phyloP scores from a whole-genome alignment of 495 filamentous ascomycete genomes.

The Podospora anserina region DNA sequence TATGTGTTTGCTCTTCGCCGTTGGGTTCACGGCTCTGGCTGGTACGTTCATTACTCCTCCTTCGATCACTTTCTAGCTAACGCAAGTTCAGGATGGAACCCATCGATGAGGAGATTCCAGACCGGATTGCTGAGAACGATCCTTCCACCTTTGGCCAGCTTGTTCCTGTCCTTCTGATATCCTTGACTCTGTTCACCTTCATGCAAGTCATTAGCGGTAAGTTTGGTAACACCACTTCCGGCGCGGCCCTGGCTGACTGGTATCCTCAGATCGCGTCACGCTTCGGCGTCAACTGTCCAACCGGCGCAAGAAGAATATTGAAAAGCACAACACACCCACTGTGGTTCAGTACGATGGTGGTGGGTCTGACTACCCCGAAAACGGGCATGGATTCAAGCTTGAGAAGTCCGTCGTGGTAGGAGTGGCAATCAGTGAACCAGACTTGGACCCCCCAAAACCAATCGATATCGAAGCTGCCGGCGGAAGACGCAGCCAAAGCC shows the following conservation, averaged over 20 bases:
- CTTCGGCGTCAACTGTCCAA: background rate
- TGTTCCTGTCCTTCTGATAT: conserved; percentile 37
- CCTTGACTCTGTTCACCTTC: conserved; percentile 37
- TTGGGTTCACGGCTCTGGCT: conserved; percentile 32
- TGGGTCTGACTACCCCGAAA: background rate
- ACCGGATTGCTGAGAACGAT: conserved; percentile 34
- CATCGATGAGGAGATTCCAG: conserved; percentile 18
- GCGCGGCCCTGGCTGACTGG: background rate
- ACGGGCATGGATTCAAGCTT: background rate
- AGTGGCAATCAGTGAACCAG: background rate
- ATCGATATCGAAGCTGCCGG: background rate
- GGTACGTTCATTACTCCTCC: conserved; percentile 18
- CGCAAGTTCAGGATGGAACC: conserved; percentile 7
- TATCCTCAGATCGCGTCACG: background rate
- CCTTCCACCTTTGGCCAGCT: conserved; percentile 40
- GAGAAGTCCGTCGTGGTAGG: background rate
- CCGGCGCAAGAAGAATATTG: conserved; percentile 2
- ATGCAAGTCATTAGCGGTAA: conserved; percentile 36
- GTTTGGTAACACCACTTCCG: background rate
- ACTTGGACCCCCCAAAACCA: background rate
- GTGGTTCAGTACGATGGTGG: background rate
- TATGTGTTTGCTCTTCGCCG: conserved; percentile 31
- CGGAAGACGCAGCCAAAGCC: background rate
- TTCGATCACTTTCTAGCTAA: background rate
- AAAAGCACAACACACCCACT: conserved; percentile 4